phyloP scores from a whole-genome alignment of 2,329 filamentous ascomycete genomes.

The Calonectria pauciramosa region DNA sequence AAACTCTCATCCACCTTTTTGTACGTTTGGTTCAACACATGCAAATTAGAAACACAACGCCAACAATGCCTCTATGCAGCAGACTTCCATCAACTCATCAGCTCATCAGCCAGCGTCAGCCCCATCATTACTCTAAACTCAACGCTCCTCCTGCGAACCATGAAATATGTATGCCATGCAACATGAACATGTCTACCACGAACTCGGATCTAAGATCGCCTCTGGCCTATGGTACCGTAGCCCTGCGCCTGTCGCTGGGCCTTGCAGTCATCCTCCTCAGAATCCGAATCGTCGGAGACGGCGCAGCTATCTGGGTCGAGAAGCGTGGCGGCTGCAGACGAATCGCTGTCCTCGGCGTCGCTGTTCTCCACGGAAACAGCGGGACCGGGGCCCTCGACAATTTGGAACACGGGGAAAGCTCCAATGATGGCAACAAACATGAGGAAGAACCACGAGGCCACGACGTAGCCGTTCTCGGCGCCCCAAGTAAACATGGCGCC shows the following conservation, averaged over 20 bases:
- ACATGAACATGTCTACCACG: background rate
- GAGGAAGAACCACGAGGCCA: conserved; percentile 88
- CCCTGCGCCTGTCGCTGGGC: conserved; percentile 14
- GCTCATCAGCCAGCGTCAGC: background rate
- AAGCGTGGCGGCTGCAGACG: conserved; percentile 33
- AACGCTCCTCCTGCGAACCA: background rate
- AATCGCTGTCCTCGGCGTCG: conserved; percentile 45
- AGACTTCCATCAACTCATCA: background rate
- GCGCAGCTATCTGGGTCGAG: conserved; percentile 39
- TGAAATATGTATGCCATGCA: background rate
- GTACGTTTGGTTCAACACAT: background rate
- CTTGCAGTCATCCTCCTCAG: conserved; percentile 34
- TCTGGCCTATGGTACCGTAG: conserved; percentile 41
- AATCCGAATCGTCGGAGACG: conserved; percentile 39
- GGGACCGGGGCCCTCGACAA: conserved; percentile 82
- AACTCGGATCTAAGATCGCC: background rate
- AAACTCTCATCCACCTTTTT: background rate
- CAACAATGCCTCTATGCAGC: background rate
- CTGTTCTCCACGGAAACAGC: conserved; percentile 50
- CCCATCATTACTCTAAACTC: background rate
- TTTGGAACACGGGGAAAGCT: conserved; percentile 79
- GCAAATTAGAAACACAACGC: background rate
- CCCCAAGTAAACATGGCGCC: conserved; percentile 84
- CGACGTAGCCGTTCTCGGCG: conserved; percentile 79
- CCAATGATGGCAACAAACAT: conserved; percentile 73